phyloP scores from a whole-genome alignment of 345 rosid species.

The Corchorus olitorius region DNA sequence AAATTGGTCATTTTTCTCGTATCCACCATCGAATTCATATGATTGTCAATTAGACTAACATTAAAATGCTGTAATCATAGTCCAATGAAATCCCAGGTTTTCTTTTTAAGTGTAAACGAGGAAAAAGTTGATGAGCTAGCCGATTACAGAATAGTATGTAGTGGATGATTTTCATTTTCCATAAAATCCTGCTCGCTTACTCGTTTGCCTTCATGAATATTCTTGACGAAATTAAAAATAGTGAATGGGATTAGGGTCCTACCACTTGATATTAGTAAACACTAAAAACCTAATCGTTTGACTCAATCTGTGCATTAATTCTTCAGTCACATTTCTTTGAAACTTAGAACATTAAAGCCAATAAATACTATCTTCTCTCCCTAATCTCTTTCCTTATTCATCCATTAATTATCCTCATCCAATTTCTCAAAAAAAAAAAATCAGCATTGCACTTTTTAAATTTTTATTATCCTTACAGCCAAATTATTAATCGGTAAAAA shows the following conservation, averaged over 20 bases:
- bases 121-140: background rate
- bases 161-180: background rate
- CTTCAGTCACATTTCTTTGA: background rate
- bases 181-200: background rate
- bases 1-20: background rate
- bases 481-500: too few relatives aligned
- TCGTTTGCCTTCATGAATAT: conserved; percentile 10
- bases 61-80: background rate
- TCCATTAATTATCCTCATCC: background rate
- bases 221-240: background rate
- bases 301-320: background rate
- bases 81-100: background rate
- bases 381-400: background rate
- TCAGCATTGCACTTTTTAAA: too few relatives aligned
- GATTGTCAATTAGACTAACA: conserved; percentile 5
- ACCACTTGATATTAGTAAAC: conserved; percentile 2
- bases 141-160: background rate
- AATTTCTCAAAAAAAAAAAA: too few relatives aligned
- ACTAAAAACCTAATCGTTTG: background rate
- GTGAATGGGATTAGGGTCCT: conserved; percentile 11
- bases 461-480: too few relatives aligned
- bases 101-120: conserved; percentile 2
- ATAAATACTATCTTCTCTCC: background rate
- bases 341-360: background rate
- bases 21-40: background rate